Evolutionary conservation across 495 filamentous ascomycete genomes (phyloP).

Genomic region (Beverwykella pulmonaria): DNA sequence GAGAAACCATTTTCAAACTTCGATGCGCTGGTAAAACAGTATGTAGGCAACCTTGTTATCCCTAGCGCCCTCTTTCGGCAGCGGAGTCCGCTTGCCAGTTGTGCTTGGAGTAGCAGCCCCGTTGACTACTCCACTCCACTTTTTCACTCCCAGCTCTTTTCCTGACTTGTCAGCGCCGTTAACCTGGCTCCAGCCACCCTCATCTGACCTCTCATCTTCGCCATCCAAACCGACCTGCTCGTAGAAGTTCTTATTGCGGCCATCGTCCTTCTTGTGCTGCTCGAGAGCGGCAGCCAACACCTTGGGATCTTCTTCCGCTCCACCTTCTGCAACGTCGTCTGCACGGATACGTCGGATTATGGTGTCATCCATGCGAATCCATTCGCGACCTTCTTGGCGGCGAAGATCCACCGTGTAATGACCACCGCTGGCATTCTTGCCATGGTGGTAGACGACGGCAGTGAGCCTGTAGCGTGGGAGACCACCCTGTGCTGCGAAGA

Average conservation of each 20-base stretch:
- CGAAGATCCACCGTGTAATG: slow-evolving; percentile 97
- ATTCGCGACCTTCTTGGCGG: slow-evolving; percentile 89
- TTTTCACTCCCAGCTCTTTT: slow-evolving; percentile 59
- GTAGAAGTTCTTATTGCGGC: slow-evolving; percentile 63
- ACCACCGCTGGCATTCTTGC: slow-evolving; percentile 90
- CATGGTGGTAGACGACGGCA: slow-evolving; percentile 96
- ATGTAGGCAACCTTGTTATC: slow-evolving; percentile 98
- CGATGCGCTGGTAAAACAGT: slow-evolving; percentile 86
- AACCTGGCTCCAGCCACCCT: slow-evolving; percentile 84
- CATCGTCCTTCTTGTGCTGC: slow-evolving; percentile 62
- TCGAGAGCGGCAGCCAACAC: slow-evolving; percentile 67
- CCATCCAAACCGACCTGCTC: slow-evolving; percentile 69
- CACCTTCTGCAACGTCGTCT: slow-evolving; percentile 89
- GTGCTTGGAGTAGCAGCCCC: slow-evolving; percentile 59
- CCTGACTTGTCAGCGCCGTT: slow-evolving; percentile 56
- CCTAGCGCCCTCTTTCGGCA: slow-evolving; percentile 69
- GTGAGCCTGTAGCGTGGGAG: slow-evolving; percentile 80
- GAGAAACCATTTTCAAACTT: no score
- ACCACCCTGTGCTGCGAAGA: slow-evolving; percentile 62
- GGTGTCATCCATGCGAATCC: slow-evolving; percentile 95
- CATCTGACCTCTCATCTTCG: slow-evolving; percentile 59
- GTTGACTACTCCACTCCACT: slow-evolving; percentile 66
- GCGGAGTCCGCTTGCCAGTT: slow-evolving; percentile 63
- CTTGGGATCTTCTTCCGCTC: slow-evolving; percentile 75
- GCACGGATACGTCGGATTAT: slow-evolving; percentile 80